Conservation (phyloP, 78 protist genomes). For the Dictyostelium purpureum region DNA sequence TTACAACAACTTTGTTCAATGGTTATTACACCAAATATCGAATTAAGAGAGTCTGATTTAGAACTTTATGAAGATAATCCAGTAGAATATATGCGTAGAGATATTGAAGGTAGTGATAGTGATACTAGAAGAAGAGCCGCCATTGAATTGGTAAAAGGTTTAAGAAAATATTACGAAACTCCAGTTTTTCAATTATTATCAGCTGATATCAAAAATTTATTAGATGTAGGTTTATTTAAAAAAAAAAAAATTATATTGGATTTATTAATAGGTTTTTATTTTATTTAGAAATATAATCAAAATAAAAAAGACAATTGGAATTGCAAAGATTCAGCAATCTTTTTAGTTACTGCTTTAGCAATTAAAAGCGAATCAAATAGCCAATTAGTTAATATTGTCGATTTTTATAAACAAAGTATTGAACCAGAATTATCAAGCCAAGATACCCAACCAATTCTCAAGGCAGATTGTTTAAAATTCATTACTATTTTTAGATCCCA, state of each 20-base stretch:
- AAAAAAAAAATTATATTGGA: background rate
- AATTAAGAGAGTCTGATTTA: slow-evolving; percentile 86
- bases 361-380: slow-evolving; percentile 31
- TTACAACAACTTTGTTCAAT: slow-evolving; percentile 85
- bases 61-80: slow-evolving; percentile 91
- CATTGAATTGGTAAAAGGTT: slow-evolving; percentile 89
- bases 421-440: slow-evolving; percentile 80
- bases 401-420: slow-evolving; percentile 83
- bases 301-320: slow-evolving; percentile 83
- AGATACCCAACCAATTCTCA: slow-evolving; percentile 71
- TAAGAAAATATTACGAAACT: slow-evolving; percentile 86
- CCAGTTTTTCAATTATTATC: slow-evolving; percentile 35
- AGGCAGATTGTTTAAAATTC: slow-evolving; percentile 94
- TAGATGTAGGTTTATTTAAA: slow-evolving; percentile 5
- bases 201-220: slow-evolving; percentile 42
- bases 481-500: slow-evolving; percentile 88
- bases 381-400: slow-evolving; percentile 25
- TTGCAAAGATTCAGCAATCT: slow-evolving; percentile 94
- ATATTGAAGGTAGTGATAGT: slow-evolving; percentile 94
- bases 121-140: slow-evolving; percentile 94
- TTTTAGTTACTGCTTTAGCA: slow-evolving; percentile 92
- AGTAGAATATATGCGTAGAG: slow-evolving; percentile 92
- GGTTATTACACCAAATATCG: slow-evolving; percentile 90
- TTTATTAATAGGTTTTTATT: background rate
- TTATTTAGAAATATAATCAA: background rate